Base-by-base conservation (phyloP, 495 filamentous ascomycete species). In the Penicillium coffeae region DNA sequence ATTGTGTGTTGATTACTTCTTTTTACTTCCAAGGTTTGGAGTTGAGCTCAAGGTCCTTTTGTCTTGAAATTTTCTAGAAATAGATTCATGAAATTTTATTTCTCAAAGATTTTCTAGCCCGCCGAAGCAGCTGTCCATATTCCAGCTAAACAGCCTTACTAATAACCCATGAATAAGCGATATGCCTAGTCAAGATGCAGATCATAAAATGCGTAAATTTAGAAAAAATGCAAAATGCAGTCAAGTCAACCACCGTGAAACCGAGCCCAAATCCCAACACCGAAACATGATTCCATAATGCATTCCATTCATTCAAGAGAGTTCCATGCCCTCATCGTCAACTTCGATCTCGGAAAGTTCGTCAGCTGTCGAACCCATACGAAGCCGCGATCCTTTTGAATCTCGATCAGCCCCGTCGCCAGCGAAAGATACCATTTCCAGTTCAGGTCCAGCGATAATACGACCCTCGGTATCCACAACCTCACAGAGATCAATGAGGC, bases 401-500 rank as follows among this genome's bases (percentile, higher is more conserved):
- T 72, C 60, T 50, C 74, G 62, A 38, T 56, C 50, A 54, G 80
- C 55, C 8, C 80, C 78, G 55, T 88, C 74, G 52, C 81, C 70
- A 27, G 76, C 75, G 21, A 88, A 74, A 18, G 81, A 27, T 6
- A 88, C 83, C 45, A 86, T 81, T 61, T 96, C 90, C 3, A 95
- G 71, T 59, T 95, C 90, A 37, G 83, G 77, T 14, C 93, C 92
- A 21, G 83, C 85, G 18, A 96, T 74, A 14, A 97, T 87, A 10
- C 93, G 76, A 32, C 90, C 90, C 51, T 97, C 93, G 50, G 81
- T 84, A 62, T 97, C 94, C 20, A 94, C 85, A 55, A 94, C 89
- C 61, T 93, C 88, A 46, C 87, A 93, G n/a, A 98, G 75, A 57
- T 95, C 90, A 39, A 96, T 84, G 33, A 96, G 72, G 42, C 87